Evolutionary conservation across 2,329 filamentous ascomycete species (phyloP).

Genomic region (Hypoxylon sp.): DNA sequence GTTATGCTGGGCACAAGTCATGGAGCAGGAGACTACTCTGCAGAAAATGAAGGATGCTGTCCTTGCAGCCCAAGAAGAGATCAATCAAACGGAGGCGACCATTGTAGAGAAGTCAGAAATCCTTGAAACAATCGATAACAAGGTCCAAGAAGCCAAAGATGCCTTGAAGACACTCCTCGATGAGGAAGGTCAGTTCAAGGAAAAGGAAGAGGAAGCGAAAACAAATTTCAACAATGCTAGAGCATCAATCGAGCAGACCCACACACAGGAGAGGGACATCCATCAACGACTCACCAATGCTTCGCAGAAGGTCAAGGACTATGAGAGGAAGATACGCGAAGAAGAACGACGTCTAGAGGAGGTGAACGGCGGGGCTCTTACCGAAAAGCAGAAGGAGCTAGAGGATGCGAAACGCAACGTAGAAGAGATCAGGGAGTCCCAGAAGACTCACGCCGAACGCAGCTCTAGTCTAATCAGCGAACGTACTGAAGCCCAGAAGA

Average conservation of each 20-base stretch:
- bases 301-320: slow-evolving; percentile 62
- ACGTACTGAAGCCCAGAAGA: slow-evolving; percentile 49
- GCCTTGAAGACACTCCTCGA: slow-evolving; percentile 60
- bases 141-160: slow-evolving; percentile 58
- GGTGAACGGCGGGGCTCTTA: slow-evolving; percentile 78
- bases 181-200: slow-evolving; percentile 63
- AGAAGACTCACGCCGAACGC: slow-evolving; percentile 47
- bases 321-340: slow-evolving; percentile 64
- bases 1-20: slow-evolving; percentile 89
- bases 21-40: slow-evolving; percentile 76
- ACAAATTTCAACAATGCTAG: slow-evolving; percentile 68
- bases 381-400: slow-evolving; percentile 71
- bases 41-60: slow-evolving; percentile 52
- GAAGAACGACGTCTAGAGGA: slow-evolving; percentile 75
- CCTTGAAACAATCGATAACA: slow-evolving; percentile 64
- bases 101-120: slow-evolving; percentile 64
- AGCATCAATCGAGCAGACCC: slow-evolving; percentile 67
- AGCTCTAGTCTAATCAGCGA: slow-evolving; percentile 50
- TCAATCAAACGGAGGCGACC: slow-evolving; percentile 55
- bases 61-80: slow-evolving; percentile 54
- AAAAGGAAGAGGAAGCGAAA: slow-evolving; percentile 64
- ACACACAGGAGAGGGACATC: slow-evolving; percentile 77
- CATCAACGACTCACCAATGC: slow-evolving; percentile 69
- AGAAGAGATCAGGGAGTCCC: slow-evolving; percentile 58
- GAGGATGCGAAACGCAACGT: slow-evolving; percentile 69